Conservation (phyloP, 169 alveolate species). For the Sarcocystis neurona region DNA sequence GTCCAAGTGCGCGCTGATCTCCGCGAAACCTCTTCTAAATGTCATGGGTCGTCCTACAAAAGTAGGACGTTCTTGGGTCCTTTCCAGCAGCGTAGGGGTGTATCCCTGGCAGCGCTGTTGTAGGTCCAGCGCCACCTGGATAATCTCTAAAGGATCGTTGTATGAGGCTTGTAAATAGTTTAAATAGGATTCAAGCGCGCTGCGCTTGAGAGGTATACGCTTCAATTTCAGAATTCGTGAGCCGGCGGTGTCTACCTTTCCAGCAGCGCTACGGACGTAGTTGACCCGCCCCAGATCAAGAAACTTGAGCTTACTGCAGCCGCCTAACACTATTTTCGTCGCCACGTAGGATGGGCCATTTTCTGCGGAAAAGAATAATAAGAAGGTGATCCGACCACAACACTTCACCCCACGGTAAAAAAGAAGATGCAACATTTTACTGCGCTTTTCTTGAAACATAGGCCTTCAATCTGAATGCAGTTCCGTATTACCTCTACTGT, state of each 20-base stretch:
- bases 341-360: constrained; percentile 16
- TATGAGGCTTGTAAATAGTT: constrained; percentile 26
- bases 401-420: neutral
- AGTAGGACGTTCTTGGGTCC: neutral
- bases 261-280: neutral
- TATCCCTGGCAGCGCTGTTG: constrained; percentile 40
- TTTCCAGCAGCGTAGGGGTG: neutral
- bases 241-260: constrained; percentile 39
- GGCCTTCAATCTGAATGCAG: neutral
- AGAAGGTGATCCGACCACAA: too few relatives aligned
- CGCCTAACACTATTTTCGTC: neutral
- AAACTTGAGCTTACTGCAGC: constrained; percentile 14
- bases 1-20: neutral
- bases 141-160: constrained; percentile 25
- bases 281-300: constrained; percentile 27
- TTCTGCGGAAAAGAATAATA: neutral
- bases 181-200: neutral
- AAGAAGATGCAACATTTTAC: too few relatives aligned
- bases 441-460: too few relatives aligned
- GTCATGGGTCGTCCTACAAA: neutral
- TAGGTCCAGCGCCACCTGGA: constrained; percentile 47
- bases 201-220: neutral
- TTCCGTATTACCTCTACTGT: neutral
- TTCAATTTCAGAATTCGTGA: constrained; percentile 12
- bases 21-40: neutral